A percentile compares a stretch with the other conserved stretches of the same genome.
Evolutionary conservation across 306 rosid species (phyloP).

Genomic region (Cucurbita maxima): DNA sequence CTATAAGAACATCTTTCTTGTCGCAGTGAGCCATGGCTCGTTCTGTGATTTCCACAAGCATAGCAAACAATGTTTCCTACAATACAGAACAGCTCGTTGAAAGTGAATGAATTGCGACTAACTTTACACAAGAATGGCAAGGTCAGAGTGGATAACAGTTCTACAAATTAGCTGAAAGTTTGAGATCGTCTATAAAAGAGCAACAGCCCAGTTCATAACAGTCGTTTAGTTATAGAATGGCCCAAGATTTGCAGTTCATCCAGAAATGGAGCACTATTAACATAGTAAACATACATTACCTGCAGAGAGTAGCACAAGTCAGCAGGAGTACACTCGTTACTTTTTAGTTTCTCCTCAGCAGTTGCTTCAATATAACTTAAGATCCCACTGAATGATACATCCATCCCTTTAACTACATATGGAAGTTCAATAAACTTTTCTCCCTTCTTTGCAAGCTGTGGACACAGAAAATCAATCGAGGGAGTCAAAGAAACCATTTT

Average conservation of each 20-base stretch:
- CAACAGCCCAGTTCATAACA: background rate
- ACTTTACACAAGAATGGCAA: background rate
- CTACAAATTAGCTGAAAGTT: background rate
- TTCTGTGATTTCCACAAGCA: slow-evolving; percentile 94
- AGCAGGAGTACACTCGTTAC: slow-evolving; percentile 79
- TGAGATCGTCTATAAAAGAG: too few species aligned
- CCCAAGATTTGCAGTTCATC: too few species aligned
- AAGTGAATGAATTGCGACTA: background rate
- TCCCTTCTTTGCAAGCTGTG: slow-evolving; percentile 84
- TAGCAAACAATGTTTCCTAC: slow-evolving; percentile 74
- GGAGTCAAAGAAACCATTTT: slow-evolving; percentile 3
- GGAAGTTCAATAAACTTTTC: slow-evolving; percentile 71
- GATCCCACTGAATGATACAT: slow-evolving; percentile 82
- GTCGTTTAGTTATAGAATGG: background rate
- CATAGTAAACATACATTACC: slow-evolving; percentile 18
- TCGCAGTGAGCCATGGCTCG: slow-evolving; percentile 97
- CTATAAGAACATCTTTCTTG: slow-evolving; percentile 74
- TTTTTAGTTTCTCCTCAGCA: slow-evolving; percentile 61
- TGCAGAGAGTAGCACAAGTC: slow-evolving; percentile 91
- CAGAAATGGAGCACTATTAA: background rate
- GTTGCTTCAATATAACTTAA: slow-evolving; percentile 80
- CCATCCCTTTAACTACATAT: slow-evolving; percentile 90
- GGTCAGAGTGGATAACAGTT: background rate
- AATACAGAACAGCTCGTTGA: background rate
- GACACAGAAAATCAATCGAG: slow-evolving; percentile 3